Evolutionary conservation across 768 basidiomycete genomes (phyloP), one percentile per base, ranked within the genome.

Genomic region (Trametes cingulata): DNA sequence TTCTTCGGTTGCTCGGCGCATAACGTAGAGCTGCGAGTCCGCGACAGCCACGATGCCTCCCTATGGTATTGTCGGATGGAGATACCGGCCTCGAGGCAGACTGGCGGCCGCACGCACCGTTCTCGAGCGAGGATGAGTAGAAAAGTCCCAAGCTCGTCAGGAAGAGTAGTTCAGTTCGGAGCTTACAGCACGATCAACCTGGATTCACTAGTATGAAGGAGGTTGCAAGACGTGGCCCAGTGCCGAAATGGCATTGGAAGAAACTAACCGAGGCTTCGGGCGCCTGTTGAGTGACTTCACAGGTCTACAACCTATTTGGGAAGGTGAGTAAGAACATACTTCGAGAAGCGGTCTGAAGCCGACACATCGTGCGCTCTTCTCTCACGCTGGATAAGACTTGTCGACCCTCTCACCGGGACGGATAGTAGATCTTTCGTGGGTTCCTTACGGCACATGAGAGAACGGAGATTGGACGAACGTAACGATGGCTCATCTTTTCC

Each of bases 21-120:
- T 29, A 6, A 24, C 17, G n/a, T 6, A 15, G 3, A 42, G 6
- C n/a, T 48, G 51, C 20, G 56, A 36, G 33, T 51, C 48, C 61
- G 52, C 46, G 56, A 54, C 15, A 35, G 55, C 50, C 60, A 62
- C 55, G 60, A 56, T 51, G 49, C 37, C 10, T 35, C 15, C 56
- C 40, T 22, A 20, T 27, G 29, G 15, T 22, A 33, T 29, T 24
- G 24, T 56, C 49, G 60, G 46, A 46, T 61, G 48, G 33, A 52
- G 56, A 42, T 63, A 66, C 39, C 60, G 51, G 62, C 65, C 62
- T 63, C 59, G 62, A 66, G 65, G 65, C 65, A 13, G 19, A 22
- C 6, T 39, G 33, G 29, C 27, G 10, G 56, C 52, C 50, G 39
- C 55, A 51, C 35, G 41, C 35, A 20, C 20, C 29, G 41, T 19